Conservation (phyloP, 1,139 yeast genomes). For the Debaryomycetaceae sp. region DNA sequence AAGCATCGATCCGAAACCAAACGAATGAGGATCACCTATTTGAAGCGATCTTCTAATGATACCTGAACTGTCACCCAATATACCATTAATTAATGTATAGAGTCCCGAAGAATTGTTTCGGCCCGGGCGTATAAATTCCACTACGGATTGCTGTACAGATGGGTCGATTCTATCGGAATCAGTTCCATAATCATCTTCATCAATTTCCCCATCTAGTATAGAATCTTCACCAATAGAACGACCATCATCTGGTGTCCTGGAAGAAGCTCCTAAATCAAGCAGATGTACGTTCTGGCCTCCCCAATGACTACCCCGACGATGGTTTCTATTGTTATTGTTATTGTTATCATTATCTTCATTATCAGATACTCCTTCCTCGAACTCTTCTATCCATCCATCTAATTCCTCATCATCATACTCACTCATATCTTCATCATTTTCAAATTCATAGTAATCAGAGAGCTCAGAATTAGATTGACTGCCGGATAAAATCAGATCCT, state of each 20-base stretch:
- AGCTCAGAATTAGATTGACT: constrained; percentile 26
- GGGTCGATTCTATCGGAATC: constrained; percentile 15
- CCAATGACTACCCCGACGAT: neutral
- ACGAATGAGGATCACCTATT: constrained; percentile 5
- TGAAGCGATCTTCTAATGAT: constrained; percentile 11
- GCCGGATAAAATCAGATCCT: constrained; percentile 15
- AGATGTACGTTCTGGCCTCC: neutral
- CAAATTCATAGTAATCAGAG: constrained; percentile 31
- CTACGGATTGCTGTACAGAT: constrained; percentile 1
- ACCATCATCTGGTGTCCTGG: constrained; percentile 12
- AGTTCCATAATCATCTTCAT: constrained; percentile 22
- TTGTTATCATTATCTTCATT: constrained; percentile 10
- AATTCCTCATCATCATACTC: constrained; percentile 41
- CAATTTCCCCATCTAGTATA: constrained; percentile 17
- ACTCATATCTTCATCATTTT: constrained; percentile 24
- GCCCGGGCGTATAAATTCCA: constrained; percentile 5
- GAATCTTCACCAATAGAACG: constrained; percentile 22
- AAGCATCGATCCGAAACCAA: constrained; percentile 9
- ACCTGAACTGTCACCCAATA: constrained; percentile 12
- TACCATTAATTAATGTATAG: constrained; percentile 10
- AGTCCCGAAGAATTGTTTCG: neutral
- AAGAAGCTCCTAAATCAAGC: constrained; percentile 2
- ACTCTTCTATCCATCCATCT: constrained; percentile 46
- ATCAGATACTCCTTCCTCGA: constrained; percentile 24
- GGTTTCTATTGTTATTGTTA: neutral